Conservation (phyloP, 2,329 filamentous ascomycete genomes). For the Berkeleyomyces basicola region DNA sequence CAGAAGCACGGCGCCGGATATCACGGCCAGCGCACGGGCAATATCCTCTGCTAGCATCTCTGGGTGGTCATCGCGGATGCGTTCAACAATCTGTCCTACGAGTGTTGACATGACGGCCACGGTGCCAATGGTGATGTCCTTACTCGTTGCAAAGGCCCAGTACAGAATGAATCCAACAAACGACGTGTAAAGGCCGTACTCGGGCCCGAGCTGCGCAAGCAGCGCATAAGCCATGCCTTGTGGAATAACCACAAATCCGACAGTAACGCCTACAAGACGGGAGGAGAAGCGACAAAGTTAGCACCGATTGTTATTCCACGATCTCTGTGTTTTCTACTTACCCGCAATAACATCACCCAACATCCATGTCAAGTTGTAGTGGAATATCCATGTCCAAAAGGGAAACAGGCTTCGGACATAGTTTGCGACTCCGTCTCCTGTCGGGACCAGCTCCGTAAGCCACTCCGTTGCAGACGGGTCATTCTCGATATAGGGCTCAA, state of each 20-base stretch:
- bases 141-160: constrained; percentile 96
- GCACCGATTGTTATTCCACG: background rate
- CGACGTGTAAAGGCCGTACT: constrained; percentile 50
- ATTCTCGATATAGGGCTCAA: constrained; percentile 14
- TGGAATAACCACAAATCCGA: constrained; percentile 40
- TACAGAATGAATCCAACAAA: constrained; percentile 93
- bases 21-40: constrained; percentile 31
- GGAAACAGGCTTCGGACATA: constrained; percentile 31
- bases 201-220: constrained; percentile 29
- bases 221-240: constrained; percentile 38
- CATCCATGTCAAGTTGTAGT: constrained; percentile 33
- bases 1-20: constrained; percentile 32
- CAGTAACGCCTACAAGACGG: constrained; percentile 51
- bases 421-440: constrained; percentile 2
- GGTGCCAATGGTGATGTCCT: constrained; percentile 89
- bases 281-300: background rate
- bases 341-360: constrained; percentile 31
- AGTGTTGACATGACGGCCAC: constrained; percentile 37
- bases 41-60: constrained; percentile 27
- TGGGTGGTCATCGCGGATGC: constrained; percentile 24
- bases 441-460: constrained; percentile 8
- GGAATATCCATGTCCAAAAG: constrained; percentile 33
- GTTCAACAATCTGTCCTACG: constrained; percentile 31
- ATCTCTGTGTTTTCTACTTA: constrained; percentile 35
- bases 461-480: constrained; percentile 10